A percentile compares a stretch with the other conserved stretches of the same genome.
Conservation (phyloP, 768 basidiomycete genomes). For the Boletus subcaerulescens region DNA sequence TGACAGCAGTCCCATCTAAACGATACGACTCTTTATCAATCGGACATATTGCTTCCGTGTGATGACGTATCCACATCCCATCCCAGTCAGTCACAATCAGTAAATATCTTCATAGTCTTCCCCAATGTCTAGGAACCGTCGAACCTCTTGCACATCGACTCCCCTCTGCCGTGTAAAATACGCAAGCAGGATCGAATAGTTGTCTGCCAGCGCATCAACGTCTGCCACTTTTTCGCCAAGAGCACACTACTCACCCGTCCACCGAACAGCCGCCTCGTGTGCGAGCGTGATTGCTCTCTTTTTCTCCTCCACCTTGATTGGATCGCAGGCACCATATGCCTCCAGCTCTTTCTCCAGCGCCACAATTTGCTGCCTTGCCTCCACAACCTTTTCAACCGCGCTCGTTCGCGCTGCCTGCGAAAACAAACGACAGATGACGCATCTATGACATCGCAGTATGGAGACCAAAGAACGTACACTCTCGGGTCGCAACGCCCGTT, state of each 20-base stretch:
- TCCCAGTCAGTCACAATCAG: conserved; percentile 18
- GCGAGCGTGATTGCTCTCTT: conserved; percentile 69
- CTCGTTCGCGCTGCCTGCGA: conserved; percentile 55
- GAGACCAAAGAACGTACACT: conserved; percentile 41
- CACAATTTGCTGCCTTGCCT: conserved; percentile 46
- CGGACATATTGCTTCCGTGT: conserved; percentile 8
- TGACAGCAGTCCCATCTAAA: neutral
- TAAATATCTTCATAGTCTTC: conserved; percentile 79
- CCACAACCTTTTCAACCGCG: conserved; percentile 48
- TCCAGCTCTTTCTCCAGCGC: conserved; percentile 65
- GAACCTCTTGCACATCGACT: conserved; percentile 58
- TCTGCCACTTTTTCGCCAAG: neutral
- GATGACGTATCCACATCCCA: conserved; percentile 14
- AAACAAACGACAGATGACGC: neutral
- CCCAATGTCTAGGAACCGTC: conserved; percentile 60
- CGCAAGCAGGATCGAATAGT: conserved; percentile 62
- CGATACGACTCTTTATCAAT: neutral
- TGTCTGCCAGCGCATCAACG: conserved; percentile 44
- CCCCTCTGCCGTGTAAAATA: conserved; percentile 64
- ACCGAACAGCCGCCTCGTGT: conserved; percentile 79
- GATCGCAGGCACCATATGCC: conserved; percentile 83
- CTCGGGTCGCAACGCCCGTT: conserved; percentile 52
- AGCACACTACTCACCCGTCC: conserved; percentile 68
- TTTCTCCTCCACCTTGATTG: conserved; percentile 74
- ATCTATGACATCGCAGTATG: neutral